Base-by-base conservation (phyloP, 139 green algal species). In the Chlorokybus atmophyticus region DNA sequence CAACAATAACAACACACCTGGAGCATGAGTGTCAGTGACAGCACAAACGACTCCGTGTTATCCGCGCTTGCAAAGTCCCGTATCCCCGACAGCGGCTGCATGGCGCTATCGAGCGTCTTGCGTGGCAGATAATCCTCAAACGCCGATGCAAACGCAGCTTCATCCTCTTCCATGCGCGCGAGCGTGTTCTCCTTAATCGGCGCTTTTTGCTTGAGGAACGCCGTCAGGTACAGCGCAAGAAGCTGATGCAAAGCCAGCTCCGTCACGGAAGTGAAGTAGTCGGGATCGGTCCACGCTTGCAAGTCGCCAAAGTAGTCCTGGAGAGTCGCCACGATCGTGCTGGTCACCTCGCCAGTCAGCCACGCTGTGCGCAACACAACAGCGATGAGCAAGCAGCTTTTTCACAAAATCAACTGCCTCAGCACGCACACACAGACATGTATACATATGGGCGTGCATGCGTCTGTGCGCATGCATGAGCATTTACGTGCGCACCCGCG, bases 271-370 rank as follows among this genome's bases (percentile, higher is more conserved):
- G n/a, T n/a, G n/a, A n/a, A n/a, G n/a, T n/a, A n/a, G n/a, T n/a
- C n/a, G n/a, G n/a, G n/a, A n/a, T n/a, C n/a, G n/a, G n/a, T n/a
- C n/a, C 29, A 73, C 62, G 21, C n/a, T 19, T 78, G 44, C 35
- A 81, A 75, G 51, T 87, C 80, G 6, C 24, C 24, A 29, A 88
- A 55, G 66, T 84, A 87, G 68, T 87, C 85, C 2, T 73, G 57
- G 27, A 94, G 58, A 2, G 85, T 94, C 41, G 77, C 85, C 32
- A 92, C 52, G 27, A 77, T 40, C 23, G 55, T 29, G 6, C 75
- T 61, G 29, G 81, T 69, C 52, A 93, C 67, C 27, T 35, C 25
- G 17, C 42, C 75, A 30, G 87, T 75, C 58, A 89, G 76, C 67
- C 79, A 93, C n/a, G 78, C 67, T 82, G 73, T 42, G 62, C 23